Conservation (phyloP, 1,284 basidiomycete species). For the Sporisorium iseilematis-ciliati region DNA sequence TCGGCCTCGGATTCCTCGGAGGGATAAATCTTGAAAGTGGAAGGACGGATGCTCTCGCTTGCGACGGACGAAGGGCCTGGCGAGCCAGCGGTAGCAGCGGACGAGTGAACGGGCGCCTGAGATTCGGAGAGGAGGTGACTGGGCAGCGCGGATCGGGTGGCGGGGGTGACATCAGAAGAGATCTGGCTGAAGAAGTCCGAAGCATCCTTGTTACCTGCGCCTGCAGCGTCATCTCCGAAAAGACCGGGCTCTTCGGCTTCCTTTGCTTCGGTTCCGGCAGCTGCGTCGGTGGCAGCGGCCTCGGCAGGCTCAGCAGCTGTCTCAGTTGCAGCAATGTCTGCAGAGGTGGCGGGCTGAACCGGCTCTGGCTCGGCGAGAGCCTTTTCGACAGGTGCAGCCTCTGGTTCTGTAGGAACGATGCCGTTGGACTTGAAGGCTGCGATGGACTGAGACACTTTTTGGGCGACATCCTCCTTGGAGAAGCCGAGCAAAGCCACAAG, state of each 20-base stretch:
- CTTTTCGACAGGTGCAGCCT: slow-evolving; percentile 67
- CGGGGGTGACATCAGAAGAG: slow-evolving; percentile 17
- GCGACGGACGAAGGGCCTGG: slow-evolving; percentile 78
- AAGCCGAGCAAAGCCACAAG: slow-evolving; percentile 92
- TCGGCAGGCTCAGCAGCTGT: slow-evolving; percentile 73
- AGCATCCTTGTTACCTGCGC: slow-evolving; percentile 75
- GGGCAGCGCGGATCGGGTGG: slow-evolving; percentile 74
- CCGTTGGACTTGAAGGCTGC: slow-evolving; percentile 74
- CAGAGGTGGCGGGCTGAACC: slow-evolving; percentile 67
- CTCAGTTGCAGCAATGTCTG: slow-evolving; percentile 71
- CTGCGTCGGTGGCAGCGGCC: slow-evolving; percentile 12
- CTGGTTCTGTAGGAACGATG: slow-evolving; percentile 55
- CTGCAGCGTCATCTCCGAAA: slow-evolving; percentile 82
- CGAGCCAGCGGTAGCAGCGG: slow-evolving; percentile 73
- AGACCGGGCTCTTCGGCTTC: slow-evolving; percentile 76
- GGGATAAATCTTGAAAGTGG: slow-evolving; percentile 92
- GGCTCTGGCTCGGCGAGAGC: slow-evolving; percentile 46
- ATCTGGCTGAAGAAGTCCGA: slow-evolving; percentile 90
- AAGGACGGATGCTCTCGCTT: slow-evolving; percentile 76
- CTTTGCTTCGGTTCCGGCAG: slow-evolving; percentile 70
- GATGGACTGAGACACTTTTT: slow-evolving; percentile 84
- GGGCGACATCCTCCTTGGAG: slow-evolving; percentile 86
- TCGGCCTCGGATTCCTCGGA: slow-evolving; percentile 88
- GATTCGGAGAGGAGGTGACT: slow-evolving; percentile 78
- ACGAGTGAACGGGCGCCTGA: slow-evolving; percentile 35